phyloP scores from a whole-genome alignment of 768 basidiomycete genomes.

The Termitomyces sp. region DNA sequence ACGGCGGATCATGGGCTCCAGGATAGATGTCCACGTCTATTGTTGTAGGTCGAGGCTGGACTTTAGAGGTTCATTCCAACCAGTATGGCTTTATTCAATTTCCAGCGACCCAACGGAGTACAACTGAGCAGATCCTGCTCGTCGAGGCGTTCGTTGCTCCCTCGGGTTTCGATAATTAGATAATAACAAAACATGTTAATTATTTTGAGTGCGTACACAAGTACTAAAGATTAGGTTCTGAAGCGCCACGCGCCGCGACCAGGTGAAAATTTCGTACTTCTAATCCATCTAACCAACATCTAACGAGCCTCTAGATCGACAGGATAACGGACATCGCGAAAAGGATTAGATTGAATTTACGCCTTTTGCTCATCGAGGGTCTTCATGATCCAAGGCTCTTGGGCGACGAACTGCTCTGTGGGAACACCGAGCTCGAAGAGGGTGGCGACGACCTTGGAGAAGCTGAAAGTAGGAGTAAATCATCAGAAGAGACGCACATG shows the following conservation, averaged over 20 bases:
- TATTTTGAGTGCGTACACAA: neutral
- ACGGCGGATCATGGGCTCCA: no score
- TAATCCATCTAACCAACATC: conserved; percentile 6
- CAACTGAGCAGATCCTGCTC: neutral
- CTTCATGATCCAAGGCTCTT: conserved; percentile 79
- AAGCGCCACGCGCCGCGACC: conserved; percentile 1
- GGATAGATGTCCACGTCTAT: no score
- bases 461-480: conserved; percentile 45
- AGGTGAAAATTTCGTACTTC: neutral
- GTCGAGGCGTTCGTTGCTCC: neutral
- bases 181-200: neutral
- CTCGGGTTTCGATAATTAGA: neutral
- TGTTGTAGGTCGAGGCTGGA: no score
- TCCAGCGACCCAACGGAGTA: no score
- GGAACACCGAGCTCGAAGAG: conserved; percentile 96
- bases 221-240: conserved; percentile 2
- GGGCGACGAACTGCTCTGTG: conserved; percentile 63
- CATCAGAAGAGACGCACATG: conserved; percentile 2
- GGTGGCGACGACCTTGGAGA: conserved; percentile 72
- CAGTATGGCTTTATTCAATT: no score
- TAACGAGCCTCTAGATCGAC: conserved; percentile 3
- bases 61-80: no score
- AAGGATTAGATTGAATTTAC: neutral
- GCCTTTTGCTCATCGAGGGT: conserved; percentile 45
- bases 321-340: no score